phyloP scores from a whole-genome alignment of 352 stramenopile genomes.

The Pythium dissimile region DNA sequence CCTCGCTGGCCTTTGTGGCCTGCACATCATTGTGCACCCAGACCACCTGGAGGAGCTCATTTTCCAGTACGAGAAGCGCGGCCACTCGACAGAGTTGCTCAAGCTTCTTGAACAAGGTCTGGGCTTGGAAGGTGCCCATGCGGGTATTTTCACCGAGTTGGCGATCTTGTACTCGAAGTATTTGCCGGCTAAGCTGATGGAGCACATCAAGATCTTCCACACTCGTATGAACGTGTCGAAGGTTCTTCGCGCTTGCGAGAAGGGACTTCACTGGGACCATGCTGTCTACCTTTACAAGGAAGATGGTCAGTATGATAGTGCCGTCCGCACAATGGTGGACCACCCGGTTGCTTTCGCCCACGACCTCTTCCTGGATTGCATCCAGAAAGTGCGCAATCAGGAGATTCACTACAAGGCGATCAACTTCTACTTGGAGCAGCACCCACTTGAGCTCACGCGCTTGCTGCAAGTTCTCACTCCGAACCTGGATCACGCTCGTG shows the following conservation, averaged over 20 bases:
- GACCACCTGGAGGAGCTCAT: conserved; percentile 99
- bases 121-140: conserved; percentile 97
- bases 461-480: conserved; percentile 98
- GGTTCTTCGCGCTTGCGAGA: conserved; percentile 96
- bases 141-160: conserved; percentile 99
- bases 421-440: conserved; percentile 97
- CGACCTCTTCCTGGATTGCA: conserved; percentile 99
- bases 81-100: conserved; percentile 95
- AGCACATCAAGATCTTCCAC: conserved; percentile 99
- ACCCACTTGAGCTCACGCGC: conserved; percentile 95
- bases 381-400: conserved; percentile 99
- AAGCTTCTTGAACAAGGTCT: conserved; percentile 99
- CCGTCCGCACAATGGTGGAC: conserved; percentile 99
- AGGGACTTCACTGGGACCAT: conserved; percentile 97
- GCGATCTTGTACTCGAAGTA: conserved; percentile 99
- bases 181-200: conserved; percentile 98
- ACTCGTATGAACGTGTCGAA: conserved; percentile 99
- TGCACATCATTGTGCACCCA: conserved; percentile 99
- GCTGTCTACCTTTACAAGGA: conserved; percentile 99
- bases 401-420: conserved; percentile 99
- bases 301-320: conserved; percentile 98
- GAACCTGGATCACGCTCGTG: conserved; percentile 97
- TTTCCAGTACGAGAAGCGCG: conserved; percentile 97
- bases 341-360: conserved; percentile 96
- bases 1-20: conserved; percentile 95